Evolutionary conservation across 257 asterid species (phyloP), one percentile per base, ranked within the genome.

Genomic region (Solanum tacnaense): DNA sequence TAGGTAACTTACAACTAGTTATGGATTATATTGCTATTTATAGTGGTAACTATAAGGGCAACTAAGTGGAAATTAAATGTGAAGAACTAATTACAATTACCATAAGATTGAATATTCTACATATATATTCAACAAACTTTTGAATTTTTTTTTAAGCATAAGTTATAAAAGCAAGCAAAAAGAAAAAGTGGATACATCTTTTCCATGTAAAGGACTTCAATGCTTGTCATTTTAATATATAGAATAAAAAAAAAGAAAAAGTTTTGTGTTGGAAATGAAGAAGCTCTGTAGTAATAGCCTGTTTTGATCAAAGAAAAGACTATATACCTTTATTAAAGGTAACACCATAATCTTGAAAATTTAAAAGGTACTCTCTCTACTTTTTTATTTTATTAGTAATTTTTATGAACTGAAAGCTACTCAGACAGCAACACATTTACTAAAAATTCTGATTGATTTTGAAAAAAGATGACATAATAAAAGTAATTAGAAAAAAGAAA

Each of bases 201-300:
- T 93, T 92, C 92, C 93, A 89, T 90, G 92, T 91, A 91, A 94
- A 92, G 90, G 90, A 92, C 65, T 88, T 86, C 91, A 91, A 90
- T 92, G 86, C 91, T 86, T 82, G 91, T 90, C n/a, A 62, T 32
- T 82, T 72, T 83, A 67, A 15, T 71, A 83, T 35, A 73, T 65
- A 56, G 70, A 49, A 82, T 82, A 49, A 82, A 82, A 82, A 73
- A 16, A 21, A 52, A 16, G 7, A 5, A 74, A 60, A 87, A 89
- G 87, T 82, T 79, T 76, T 74, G 87, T 86, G 86, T 90, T 88
- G 88, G 83, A 90, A 89, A 87, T 88, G 88, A 86, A 90, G 73
- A 82, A 82, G 44, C 29, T 46, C 52, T 49, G 85, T 87, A 49
- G 68, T 49, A 49, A 56, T 20, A 31, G 87, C 36, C 68, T 71